Evolutionary conservation across 208 protist species (phyloP).

Genomic region (Trypanosomatidae sp.): DNA sequence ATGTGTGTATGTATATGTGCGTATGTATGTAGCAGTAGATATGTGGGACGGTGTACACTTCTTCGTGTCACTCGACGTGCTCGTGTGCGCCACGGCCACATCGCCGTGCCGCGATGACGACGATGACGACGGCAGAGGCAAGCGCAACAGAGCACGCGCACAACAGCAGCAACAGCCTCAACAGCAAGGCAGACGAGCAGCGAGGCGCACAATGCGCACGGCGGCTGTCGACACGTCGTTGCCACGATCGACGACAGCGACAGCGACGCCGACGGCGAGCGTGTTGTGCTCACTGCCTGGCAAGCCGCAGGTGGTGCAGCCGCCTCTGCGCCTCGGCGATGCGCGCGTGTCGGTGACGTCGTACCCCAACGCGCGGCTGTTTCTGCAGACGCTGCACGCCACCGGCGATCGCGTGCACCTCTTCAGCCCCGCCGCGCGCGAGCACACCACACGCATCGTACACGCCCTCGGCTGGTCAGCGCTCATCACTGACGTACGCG

Average conservation of each 20-base stretch:
- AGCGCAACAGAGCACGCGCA: too few relatives aligned
- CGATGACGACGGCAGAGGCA: too few relatives aligned
- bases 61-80: slow-evolving; percentile 43
- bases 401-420: slow-evolving; percentile 35
- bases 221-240: background rate
- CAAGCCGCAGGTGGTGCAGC: slow-evolving; percentile 14
- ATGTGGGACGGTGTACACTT: slow-evolving; percentile 56
- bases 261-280: too few relatives aligned
- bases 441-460: slow-evolving; percentile 17
- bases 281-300: slow-evolving; percentile 14
- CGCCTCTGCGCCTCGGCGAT: slow-evolving; percentile 9
- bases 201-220: too few relatives aligned
- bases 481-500: slow-evolving; percentile 21
- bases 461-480: slow-evolving; percentile 27
- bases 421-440: slow-evolving; percentile 25
- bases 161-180: too few relatives aligned
- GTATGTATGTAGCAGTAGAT: background rate
- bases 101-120: too few relatives aligned
- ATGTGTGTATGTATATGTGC: slow-evolving; percentile 7
- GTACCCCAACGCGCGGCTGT: slow-evolving; percentile 39
- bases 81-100: too few relatives aligned
- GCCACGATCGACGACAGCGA: background rate
- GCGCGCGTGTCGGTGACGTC: slow-evolving; percentile 13
- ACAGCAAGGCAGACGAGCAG: too few relatives aligned
- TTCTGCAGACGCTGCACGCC: slow-evolving; percentile 45